Evolutionary conservation across 176 grass and related monocot genomes (phyloP).

Genomic region (Thalia dealbata): DNA sequence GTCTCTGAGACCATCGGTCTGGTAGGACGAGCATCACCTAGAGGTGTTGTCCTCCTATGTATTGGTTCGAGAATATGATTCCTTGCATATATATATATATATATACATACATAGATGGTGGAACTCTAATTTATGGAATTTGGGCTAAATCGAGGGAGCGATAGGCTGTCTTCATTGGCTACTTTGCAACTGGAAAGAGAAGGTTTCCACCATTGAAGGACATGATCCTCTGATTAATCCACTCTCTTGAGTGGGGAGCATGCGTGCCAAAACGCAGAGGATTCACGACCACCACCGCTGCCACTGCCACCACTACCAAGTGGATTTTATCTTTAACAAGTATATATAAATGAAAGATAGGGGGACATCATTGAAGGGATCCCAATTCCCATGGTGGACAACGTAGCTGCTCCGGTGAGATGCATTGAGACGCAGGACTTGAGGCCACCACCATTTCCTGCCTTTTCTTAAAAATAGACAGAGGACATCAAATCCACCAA

Average conservation of each 20-base stretch:
- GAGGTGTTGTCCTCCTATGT: too few relatives aligned
- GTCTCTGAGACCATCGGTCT: too few relatives aligned
- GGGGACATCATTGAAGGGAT: conserved; percentile 21
- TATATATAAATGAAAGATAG: conserved; percentile 13
- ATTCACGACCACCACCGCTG: conserved; percentile 30
- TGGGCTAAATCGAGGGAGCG: not conserved
- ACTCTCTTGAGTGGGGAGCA: conserved; percentile 45
- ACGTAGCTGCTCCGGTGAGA: not conserved
- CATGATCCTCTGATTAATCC: not conserved
- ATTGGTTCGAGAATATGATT: not conserved
- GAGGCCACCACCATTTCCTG: too few relatives aligned
- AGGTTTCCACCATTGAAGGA: conserved; percentile 5
- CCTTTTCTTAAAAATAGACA: not conserved
- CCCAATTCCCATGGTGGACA: not conserved
- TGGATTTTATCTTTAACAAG: conserved; percentile 1
- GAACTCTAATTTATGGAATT: not conserved
- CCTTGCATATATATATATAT: not conserved
- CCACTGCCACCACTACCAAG: not conserved
- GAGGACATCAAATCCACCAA: not conserved
- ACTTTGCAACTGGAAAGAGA: not conserved
- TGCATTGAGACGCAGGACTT: not conserved
- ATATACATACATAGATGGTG: not conserved
- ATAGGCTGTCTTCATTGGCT: not conserved
- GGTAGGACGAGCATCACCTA: too few relatives aligned
- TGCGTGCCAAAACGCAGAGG: conserved; percentile 33